Percentiles rank a stretch among this genome's conserved stretches.
Evolutionary conservation across 129 eudicot genomes (phyloP).

Genomic region (sunflower (Helianthus annuus)): DNA sequence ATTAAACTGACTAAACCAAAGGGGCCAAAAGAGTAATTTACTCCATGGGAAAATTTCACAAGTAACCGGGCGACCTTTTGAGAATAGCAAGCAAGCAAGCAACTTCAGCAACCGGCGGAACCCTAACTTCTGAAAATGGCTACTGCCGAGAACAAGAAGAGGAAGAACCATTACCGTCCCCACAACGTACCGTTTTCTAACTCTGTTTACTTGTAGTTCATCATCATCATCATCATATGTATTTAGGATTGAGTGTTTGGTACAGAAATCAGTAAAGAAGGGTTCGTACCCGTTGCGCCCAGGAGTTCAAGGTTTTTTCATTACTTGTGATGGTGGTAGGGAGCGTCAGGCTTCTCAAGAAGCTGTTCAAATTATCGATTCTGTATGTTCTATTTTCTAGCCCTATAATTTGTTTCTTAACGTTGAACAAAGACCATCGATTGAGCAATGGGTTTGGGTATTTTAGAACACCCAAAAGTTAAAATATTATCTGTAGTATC

Average conservation of each 20-base stretch:
- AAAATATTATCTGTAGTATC: not conserved
- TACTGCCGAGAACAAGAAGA: slow-evolving; percentile 49
- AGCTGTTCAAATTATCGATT: slow-evolving; percentile 82
- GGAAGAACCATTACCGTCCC: slow-evolving; percentile 76
- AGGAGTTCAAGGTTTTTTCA: slow-evolving; percentile 89
- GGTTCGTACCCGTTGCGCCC: slow-evolving; percentile 85
- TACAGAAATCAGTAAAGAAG: slow-evolving; percentile 83
- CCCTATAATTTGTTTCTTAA: too few relatives aligned
- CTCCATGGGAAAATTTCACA: too few relatives aligned
- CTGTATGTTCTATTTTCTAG: slow-evolving; percentile 43
- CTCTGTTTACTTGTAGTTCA: not conserved
- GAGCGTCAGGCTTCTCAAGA: slow-evolving; percentile 91
- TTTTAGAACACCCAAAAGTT: too few relatives aligned
- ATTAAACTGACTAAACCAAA: too few relatives aligned
- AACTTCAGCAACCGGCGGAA: not conserved
- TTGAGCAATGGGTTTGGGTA: too few relatives aligned
- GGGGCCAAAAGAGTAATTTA: too few relatives aligned
- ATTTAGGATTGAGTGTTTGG: not conserved
- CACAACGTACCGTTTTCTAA: slow-evolving; percentile 46
- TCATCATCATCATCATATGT: not conserved
- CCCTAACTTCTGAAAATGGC: slow-evolving; percentile 42
- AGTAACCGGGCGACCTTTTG: too few relatives aligned
- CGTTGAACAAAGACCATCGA: too few relatives aligned
- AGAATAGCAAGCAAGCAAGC: too few relatives aligned
- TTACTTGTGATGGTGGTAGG: slow-evolving; percentile 97